Evolutionary conservation across 2,329 filamentous ascomycete species (phyloP), one percentile per base, ranked within the genome.

Genomic region (Xylaria sp.): DNA sequence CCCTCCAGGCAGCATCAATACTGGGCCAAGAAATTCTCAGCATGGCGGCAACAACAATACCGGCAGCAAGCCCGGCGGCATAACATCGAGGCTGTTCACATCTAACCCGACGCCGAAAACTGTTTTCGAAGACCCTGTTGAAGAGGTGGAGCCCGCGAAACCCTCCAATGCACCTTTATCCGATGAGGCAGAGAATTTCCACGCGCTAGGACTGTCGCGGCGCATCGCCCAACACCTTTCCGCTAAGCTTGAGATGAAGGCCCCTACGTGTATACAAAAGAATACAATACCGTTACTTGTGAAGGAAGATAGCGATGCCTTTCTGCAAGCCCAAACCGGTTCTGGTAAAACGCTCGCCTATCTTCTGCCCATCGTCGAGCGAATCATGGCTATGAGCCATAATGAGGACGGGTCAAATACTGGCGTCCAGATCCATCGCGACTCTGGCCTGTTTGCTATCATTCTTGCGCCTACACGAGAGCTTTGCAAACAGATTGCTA

Each of bases 301-400:
- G 46, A 88, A 88, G 43, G 89, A 90, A 56, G 91, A 96, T 70
- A 89, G 87, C 47, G 95, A 99, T 80, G 94, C 94, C 2, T 99
- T 99, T 72, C 90, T 99, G 35, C 95, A 98, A 76, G 96, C 95
- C 2, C 91, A 99, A 79, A 99, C 95, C 0, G 95, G 95, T 69
- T 99, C 95, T 0, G 95, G 95, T 78, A 99, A 99, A 80, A 99
- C 95, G 0, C 80, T 99, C 63, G 92, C 95, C n/a, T 99, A 99
- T 75, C 83, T 99, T 4, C 80, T 99, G 6, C 95, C 95, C 1
- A 90, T 99, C 49, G 88, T 99, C 21, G 92, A 99, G 74, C 86
- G 93, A 23, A 90, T 99, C 19, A 87, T 97, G 77, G 84, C 88
- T 14, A 83, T 98, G 31, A 89, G 92, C 82, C 69, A 85, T 75